Evolutionary conservation across 2,329 filamentous ascomycete genomes (phyloP).

Genomic region (Fusarium caatingaense): DNA sequence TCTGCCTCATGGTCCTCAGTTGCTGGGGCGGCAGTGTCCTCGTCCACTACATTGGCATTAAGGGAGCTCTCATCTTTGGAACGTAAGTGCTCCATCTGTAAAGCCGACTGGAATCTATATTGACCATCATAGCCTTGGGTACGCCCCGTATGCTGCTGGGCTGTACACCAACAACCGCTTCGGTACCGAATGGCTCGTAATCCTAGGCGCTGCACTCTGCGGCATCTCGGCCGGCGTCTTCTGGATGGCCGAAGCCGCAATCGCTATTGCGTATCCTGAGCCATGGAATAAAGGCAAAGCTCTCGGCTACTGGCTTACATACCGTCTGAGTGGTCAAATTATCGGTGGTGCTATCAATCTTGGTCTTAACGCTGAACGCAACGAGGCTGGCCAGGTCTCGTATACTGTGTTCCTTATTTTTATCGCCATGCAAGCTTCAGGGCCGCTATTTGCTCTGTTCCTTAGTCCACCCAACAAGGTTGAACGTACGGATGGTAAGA

Average conservation of each 20-base stretch:
- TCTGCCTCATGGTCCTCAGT: constrained; percentile 78
- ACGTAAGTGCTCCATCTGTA: constrained; percentile 57
- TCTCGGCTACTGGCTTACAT: constrained; percentile 75
- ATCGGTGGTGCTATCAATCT: constrained; percentile 79
- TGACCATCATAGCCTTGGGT: constrained; percentile 63
- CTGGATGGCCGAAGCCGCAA: constrained; percentile 80
- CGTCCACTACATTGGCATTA: constrained; percentile 76
- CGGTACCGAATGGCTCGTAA: constrained; percentile 74
- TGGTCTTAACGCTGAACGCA: constrained; percentile 69
- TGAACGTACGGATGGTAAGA: constrained; percentile 72
- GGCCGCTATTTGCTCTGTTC: constrained; percentile 72
- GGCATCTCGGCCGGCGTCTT: constrained; percentile 78
- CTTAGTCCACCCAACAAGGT: constrained; percentile 71
- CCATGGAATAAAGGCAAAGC: constrained; percentile 73
- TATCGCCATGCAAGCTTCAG: constrained; percentile 74
- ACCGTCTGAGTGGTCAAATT: constrained; percentile 71
- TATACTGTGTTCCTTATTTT: constrained; percentile 77
- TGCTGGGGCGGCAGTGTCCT: constrained; percentile 74
- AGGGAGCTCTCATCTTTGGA: constrained; percentile 76
- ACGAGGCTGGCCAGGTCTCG: constrained; percentile 71
- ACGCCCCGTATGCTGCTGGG: constrained; percentile 76
- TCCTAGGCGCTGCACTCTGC: constrained; percentile 75
- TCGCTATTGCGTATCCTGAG: constrained; percentile 78
- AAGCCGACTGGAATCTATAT: neutral
- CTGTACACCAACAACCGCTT: constrained; percentile 79